phyloP scores from a whole-genome alignment of 805 yeast genomes.

The Geotrichum ghanense region DNA sequence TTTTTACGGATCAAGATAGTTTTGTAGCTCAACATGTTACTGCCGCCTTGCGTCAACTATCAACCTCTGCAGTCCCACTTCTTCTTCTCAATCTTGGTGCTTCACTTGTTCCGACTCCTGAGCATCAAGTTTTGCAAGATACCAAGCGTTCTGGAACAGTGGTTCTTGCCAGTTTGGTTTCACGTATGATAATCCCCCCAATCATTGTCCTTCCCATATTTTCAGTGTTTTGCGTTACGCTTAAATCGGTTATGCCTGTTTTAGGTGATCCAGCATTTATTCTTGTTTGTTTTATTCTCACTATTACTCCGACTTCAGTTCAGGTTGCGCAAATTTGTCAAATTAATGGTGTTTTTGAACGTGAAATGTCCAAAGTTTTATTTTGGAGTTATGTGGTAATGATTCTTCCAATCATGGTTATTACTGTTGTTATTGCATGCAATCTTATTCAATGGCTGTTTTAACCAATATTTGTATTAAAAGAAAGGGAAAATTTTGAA shows the following conservation, averaged over 20 bases:
- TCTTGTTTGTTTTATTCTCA: slow-evolving; percentile 45
- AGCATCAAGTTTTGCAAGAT: slow-evolving; percentile 30
- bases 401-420: slow-evolving; percentile 47
- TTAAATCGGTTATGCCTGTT: slow-evolving; percentile 31
- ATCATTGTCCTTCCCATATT: slow-evolving; percentile 42
- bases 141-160: slow-evolving; percentile 32
- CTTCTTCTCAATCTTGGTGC: slow-evolving; percentile 51
- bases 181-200: slow-evolving; percentile 51
- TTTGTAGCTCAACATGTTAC: slow-evolving; percentile 43
- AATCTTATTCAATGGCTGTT: slow-evolving; percentile 50
- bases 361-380: slow-evolving; percentile 53
- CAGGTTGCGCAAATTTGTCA: slow-evolving; percentile 60
- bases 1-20: slow-evolving; percentile 32
- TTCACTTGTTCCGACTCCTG: slow-evolving; percentile 37
- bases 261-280: slow-evolving; percentile 48
- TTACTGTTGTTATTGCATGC: slow-evolving; percentile 42
- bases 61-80: slow-evolving; percentile 48
- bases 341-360: slow-evolving; percentile 45
- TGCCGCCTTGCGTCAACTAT: slow-evolving; percentile 41
- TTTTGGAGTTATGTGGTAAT: slow-evolving; percentile 58
- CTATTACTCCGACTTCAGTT: slow-evolving; percentile 57
- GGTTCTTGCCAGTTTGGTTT: slow-evolving; percentile 40
- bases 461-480: too few species aligned
- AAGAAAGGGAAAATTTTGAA: too few species aligned
- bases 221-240: slow-evolving; percentile 37